Base-by-base conservation (phyloP, 164 flowering plant genomes). In the Umbilicus rupestris region DNA sequence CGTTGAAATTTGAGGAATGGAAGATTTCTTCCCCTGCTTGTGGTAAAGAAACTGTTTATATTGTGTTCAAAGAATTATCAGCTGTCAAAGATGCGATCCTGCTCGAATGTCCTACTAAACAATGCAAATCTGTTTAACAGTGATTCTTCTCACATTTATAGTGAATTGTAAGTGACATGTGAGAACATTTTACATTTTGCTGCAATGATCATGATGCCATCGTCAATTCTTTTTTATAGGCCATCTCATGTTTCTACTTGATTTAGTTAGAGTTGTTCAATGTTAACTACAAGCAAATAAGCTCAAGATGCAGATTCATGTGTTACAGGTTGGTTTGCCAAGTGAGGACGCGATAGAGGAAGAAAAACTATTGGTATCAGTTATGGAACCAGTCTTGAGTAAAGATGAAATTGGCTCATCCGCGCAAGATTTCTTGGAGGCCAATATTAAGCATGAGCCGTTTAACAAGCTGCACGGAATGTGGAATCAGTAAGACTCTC, bases 361-460 rank as follows among this genome's bases (percentile, higher is more conserved):
- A 73, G 79, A 73, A 45, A 66, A 63, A 10, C 69, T 87, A 63
- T 82, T 92, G 41, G 85, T 82, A 31, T 74, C 83, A 15, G 66
- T 87, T 52, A 60, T 90, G 39, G 65, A 71, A 55, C 78, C 82
- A 45, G 39, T 84, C 64, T 62, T 83, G 46, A 62, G 65, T 46
- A 77, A 80, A 49, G 83, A 80, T 57, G 89, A 80, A 46, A 67
- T 62, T 71, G 70, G 67, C 16, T 47, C 75, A 41, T 76, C 75
- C 68, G 88, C 83, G n/a, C 85, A 16, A 63, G 70, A 82, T 39
- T 88, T 84, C 69, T 73, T 90, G 70, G 85, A 83, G 78, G 84
- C 85, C 41, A 80, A 83, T 69, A 68, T 62, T 50, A 81, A 75
- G 28, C 59, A 71, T 14, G 93, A 83, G 57, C 41, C 81, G 42